Conservation (phyloP, 1,284 basidiomycete species). For the Coniferiporia sulphurascens region DNA sequence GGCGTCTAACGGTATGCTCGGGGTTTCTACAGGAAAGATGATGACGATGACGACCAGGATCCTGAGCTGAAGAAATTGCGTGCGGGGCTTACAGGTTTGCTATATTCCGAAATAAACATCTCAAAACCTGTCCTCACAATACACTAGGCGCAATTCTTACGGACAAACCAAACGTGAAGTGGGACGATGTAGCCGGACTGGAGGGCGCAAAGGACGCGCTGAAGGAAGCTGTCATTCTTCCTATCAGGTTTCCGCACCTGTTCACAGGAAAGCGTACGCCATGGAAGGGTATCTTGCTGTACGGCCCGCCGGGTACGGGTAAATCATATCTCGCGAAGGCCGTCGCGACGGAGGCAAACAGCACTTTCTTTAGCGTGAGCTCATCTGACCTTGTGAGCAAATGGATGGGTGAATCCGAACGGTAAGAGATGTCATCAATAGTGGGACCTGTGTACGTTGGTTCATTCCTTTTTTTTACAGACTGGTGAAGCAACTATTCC, state of each 20-base stretch:
- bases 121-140: neutral
- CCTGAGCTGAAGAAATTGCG: constrained; percentile 95
- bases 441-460: neutral
- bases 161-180: constrained; percentile 94
- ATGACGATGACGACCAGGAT: constrained; percentile 76
- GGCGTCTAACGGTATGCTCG: neutral
- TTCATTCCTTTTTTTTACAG: constrained; percentile 36
- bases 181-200: constrained; percentile 97
- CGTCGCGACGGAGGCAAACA: constrained; percentile 97
- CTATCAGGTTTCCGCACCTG: constrained; percentile 97
- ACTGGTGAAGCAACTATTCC: constrained; percentile 94
- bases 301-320: constrained; percentile 94
- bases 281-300: constrained; percentile 93
- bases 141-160: constrained; percentile 72
- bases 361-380: constrained; percentile 97
- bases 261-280: constrained; percentile 98
- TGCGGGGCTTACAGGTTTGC: constrained; percentile 68
- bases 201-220: constrained; percentile 93
- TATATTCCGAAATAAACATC: neutral
- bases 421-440: constrained; percentile 44
- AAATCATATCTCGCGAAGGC: constrained; percentile 97
- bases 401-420: constrained; percentile 98
- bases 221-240: constrained; percentile 97
- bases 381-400: constrained; percentile 96
- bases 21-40: constrained; percentile 47